Conservation (phyloP, 345 rosid genomes). For the Eucalyptus decipiens region DNA sequence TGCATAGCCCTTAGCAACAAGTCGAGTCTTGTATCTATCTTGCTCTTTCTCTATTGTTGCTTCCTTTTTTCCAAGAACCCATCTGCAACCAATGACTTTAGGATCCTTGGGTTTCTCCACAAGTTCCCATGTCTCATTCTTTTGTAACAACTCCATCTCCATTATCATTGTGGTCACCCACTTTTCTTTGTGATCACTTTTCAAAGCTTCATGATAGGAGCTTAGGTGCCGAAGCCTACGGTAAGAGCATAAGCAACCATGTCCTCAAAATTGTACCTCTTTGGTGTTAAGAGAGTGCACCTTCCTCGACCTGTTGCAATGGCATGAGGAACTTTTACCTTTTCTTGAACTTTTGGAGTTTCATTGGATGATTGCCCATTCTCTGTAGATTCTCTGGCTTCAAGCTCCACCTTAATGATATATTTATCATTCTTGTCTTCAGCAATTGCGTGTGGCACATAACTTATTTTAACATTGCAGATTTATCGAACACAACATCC, state of each 20-base stretch:
- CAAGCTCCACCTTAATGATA: no score
- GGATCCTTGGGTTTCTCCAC: neutral
- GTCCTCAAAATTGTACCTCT: neutral
- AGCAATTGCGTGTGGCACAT: no score
- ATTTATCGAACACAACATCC: no score
- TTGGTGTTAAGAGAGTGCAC: neutral
- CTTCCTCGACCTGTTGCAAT: no score
- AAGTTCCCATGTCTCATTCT: neutral
- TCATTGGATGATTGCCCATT: no score
- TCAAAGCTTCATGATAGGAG: neutral
- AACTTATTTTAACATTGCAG: no score
- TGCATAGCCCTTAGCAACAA: neutral
- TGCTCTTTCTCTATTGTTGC: neutral
- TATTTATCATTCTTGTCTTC: no score
- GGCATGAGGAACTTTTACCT: no score
- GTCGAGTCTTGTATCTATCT: neutral
- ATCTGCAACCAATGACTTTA: neutral
- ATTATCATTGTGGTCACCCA: neutral
- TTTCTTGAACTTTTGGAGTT: no score
- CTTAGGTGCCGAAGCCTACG: neutral
- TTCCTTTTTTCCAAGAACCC: neutral
- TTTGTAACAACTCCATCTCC: neutral
- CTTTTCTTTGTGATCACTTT: neutral
- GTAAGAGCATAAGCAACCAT: neutral
- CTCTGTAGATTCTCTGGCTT: no score